phyloP scores from a whole-genome alignment of 371 early-diverging fungal genomes.

The Apophysomyces variabilis region DNA sequence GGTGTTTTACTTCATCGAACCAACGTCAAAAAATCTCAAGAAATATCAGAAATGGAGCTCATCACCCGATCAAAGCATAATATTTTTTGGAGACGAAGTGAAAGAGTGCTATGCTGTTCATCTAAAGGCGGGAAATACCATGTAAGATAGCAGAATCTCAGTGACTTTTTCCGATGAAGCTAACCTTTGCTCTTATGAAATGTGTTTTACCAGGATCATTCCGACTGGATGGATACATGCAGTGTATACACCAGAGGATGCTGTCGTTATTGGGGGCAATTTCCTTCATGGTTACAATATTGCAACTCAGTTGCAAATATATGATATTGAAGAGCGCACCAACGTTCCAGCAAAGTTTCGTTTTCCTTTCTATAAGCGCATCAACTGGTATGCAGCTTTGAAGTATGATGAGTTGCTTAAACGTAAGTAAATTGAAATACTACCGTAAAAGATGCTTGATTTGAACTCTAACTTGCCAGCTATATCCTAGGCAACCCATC shows the following conservation, averaged over 20 bases:
- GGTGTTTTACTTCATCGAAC: conserved; percentile 87
- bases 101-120: conserved; percentile 70
- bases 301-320: conserved; percentile 66
- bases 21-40: conserved; percentile 79
- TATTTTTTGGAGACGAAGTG: conserved; percentile 82
- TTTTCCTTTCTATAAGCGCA: conserved; percentile 82
- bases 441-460: no score
- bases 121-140: conserved; percentile 77
- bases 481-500: not conserved
- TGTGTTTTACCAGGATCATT: conserved; percentile 65
- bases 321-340: conserved; percentile 79
- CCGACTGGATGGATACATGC: conserved; percentile 97
- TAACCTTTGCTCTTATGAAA: conserved; percentile 1
- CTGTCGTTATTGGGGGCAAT: conserved; percentile 93
- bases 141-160: conserved; percentile 47
- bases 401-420: conserved; percentile 36
- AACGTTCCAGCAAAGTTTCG: conserved; percentile 80
- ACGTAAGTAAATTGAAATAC: not conserved
- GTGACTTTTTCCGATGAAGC: no score
- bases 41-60: conserved; percentile 89
- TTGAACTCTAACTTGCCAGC: no score
- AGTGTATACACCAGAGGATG: conserved; percentile 85
- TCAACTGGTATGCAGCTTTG: conserved; percentile 76
- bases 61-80: conserved; percentile 79
- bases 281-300: conserved; percentile 83